Conservation (phyloP, 208 protist genomes). For the Herpetomonas samuelpessoai region DNA sequence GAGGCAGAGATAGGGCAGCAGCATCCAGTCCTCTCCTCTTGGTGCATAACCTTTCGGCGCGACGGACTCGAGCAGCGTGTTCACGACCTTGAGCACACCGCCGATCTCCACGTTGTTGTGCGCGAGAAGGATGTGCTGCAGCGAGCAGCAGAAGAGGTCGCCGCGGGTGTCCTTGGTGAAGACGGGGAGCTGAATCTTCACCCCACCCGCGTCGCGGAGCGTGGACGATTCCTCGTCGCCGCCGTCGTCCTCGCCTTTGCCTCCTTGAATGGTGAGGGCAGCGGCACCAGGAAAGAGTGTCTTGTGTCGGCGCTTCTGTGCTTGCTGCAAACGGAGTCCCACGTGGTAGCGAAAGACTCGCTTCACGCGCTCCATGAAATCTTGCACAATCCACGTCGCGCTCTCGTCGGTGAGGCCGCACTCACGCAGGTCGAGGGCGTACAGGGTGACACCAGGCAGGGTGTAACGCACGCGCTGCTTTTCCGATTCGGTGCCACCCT, state of each 20-base stretch:
- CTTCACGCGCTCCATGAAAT: constrained; percentile 28
- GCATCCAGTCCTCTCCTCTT: constrained; percentile 2
- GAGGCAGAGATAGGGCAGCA: constrained; percentile 10
- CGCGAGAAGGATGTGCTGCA: constrained; percentile 24
- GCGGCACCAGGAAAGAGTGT: neutral
- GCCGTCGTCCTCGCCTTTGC: neutral
- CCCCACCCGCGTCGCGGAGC: neutral
- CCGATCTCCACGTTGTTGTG: constrained; percentile 32
- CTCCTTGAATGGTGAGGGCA: neutral
- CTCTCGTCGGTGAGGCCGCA: constrained; percentile 26
- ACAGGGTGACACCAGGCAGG: constrained; percentile 15
- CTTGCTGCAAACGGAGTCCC: constrained; percentile 2
- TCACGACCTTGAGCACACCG: constrained; percentile 25
- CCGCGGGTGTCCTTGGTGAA: constrained; percentile 15
- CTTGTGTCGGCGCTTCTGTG: neutral
- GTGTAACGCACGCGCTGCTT: constrained; percentile 2
- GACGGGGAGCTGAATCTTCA: constrained; percentile 14
- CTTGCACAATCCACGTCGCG: constrained; percentile 30
- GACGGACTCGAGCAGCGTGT: constrained; percentile 14
- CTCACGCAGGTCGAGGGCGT: constrained; percentile 35
- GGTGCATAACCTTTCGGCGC: neutral
- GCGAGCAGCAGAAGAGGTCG: constrained; percentile 29
- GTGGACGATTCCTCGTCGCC: neutral
- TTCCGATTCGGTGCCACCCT: constrained; percentile 10
- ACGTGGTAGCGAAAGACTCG: constrained; percentile 20